Evolutionary conservation across 1,139 yeast species (phyloP), one percentile per base, ranked within the genome.

Genomic region (Yamadazyma friedrichii): DNA sequence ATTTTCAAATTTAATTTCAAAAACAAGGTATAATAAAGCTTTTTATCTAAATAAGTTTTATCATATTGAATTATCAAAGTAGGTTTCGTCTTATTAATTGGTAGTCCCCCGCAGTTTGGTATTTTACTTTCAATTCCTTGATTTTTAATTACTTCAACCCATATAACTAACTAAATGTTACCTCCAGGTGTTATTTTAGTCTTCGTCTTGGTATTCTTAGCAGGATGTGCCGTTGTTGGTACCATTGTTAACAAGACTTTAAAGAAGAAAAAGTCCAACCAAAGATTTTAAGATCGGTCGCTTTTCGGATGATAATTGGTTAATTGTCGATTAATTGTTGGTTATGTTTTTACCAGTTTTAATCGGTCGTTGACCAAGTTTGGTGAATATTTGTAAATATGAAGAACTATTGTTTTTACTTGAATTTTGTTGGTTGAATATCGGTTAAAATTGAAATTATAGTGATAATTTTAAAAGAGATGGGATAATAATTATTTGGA

Each of bases 151-250:
- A 35, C 20, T 31, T 35, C 24, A 20, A 20, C 8, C 24, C 24
- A 5, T 20, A 20, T 20, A 20, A 20, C 24, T 40, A 17, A 32
- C n/a, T n/a, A 27, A 55, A 72, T 72, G 78, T 66, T 72, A 46
- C 78, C 78, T 59, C 58, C 76, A 35, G 78, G 78, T 66, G 78
- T 72, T 66, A 72, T 72, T 56, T 63, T 72, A 57, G 78, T 72
- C 52, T 72, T 72, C 61, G 70, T 68, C 52, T 67, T 72, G 54
- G 47, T 72, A 46, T 71, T 71, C 63, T 64, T 63, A 56, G 75
- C 73, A 48, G 60, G 58, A 55, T 50, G 58, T 50, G 71, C 67
- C 50, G 51, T 72, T 40, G 45, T 50, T 44, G 69, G 65, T 54
- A 61, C 71, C 46, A 53, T 58, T 47, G 46, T 66, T 53, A 62